Percentiles rank a stretch among this genome's conserved stretches.
Conservation (phyloP, 129 eudicot species). For the Flaveria sonorensis region DNA sequence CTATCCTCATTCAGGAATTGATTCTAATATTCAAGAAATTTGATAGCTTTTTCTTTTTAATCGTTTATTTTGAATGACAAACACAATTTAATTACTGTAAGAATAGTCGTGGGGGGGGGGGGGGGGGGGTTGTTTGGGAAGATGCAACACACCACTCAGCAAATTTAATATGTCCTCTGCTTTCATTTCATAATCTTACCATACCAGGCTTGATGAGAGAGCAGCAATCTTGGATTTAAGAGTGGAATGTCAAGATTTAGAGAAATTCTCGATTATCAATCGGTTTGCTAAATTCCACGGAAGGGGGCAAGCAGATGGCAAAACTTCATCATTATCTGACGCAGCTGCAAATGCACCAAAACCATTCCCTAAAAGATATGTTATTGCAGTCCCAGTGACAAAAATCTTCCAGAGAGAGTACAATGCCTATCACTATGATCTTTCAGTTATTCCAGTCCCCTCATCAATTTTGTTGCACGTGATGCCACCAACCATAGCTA, state of each 20-base stretch:
- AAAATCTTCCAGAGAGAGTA: constrained; percentile 79
- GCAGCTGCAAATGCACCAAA: constrained; percentile 45
- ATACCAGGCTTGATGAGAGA: constrained; percentile 64
- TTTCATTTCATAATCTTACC: constrained; percentile 5
- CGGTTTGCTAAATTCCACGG: constrained; percentile 80
- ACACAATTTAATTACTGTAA: no score
- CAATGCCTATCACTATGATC: constrained; percentile 80
- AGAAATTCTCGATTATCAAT: constrained; percentile 69
- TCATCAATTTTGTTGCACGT: constrained; percentile 1
- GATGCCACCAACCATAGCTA: not conserved
- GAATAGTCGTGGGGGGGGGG: no score
- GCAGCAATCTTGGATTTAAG: constrained; percentile 69
- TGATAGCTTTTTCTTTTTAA: no score
- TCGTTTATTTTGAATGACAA: no score
- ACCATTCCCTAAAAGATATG: constrained; percentile 65
- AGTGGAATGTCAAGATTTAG: constrained; percentile 74
- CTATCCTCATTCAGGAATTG: not conserved
- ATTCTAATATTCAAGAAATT: no score
- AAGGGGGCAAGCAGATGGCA: constrained; percentile 65
- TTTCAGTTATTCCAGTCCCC: not conserved
- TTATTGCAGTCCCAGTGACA: constrained; percentile 67
- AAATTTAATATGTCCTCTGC: not conserved
- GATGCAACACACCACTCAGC: not conserved
- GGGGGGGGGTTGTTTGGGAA: no score
- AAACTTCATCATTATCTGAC: constrained; percentile 32